Evolutionary conservation across 2,329 filamentous ascomycete species (phyloP), one percentile per base, ranked within the genome.

Genomic region (Delphinella strobiligena): DNA sequence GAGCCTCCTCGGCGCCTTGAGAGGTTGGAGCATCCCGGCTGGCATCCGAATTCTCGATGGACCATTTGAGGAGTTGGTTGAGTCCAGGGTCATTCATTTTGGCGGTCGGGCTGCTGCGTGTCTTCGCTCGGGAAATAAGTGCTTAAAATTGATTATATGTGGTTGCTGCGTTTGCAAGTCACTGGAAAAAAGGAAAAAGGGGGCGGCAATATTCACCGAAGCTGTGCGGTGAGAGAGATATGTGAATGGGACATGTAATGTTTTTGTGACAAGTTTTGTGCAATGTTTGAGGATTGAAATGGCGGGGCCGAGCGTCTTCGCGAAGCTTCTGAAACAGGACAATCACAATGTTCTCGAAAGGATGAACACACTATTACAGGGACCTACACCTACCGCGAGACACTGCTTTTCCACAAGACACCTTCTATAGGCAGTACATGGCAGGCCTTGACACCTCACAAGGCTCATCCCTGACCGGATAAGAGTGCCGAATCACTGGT

Each of bases 61-160:
- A 71, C 84, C 84, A 91, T 72, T 82, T 81, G 45, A 91, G 75
- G 60, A 89, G 78, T 40, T 77, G 72, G 64, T 84, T 87, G 56
- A 89, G 71, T 49, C 71, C 69, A 60, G 71, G 77, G 62, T 74
- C 69, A 69, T 68, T 69, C 55, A 60, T 68, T 36, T 40, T 47
- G 37, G 18, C 12, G 19, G 33, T 37, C n/a, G 31, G 14, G 9
- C 14, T 38, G 31, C 24, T 3, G 29, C 10, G 38, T 37, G 31
- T n/a, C 3, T 4, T 29, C 39, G 34, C 10, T n/a, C n/a, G n/a
- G n/a, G n/a, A n/a, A n/a, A n/a, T n/a, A n/a, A n/a, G n/a, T n/a
- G n/a, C n/a, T n/a, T n/a, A n/a, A n/a, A n/a, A n/a, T n/a, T n/a
- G n/a, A n/a, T n/a, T n/a, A n/a, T n/a, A n/a, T n/a, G n/a, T n/a